Conservation (phyloP, 257 asterid species). For the Cordia subcordata region DNA sequence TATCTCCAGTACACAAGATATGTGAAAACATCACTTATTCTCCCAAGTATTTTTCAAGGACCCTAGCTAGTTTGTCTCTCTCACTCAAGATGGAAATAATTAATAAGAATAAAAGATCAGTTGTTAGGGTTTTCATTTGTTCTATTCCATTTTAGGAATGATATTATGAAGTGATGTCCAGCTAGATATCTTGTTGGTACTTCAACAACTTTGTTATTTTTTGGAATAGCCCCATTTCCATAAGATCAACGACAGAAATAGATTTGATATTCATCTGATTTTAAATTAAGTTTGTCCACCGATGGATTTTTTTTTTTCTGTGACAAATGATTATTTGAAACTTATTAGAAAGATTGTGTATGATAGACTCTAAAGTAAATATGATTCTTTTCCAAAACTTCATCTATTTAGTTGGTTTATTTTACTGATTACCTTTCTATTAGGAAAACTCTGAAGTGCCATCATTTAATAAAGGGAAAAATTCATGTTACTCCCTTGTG, state of each 20-base stretch:
- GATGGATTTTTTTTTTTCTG: too few relatives aligned
- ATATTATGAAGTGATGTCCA: conserved; percentile 11
- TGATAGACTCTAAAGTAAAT: too few relatives aligned
- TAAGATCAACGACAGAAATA: neutral
- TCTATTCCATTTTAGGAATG: conserved; percentile 15
- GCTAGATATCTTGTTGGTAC: neutral
- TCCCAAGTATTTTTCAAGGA: conserved; percentile 17
- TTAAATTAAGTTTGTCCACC: too few relatives aligned
- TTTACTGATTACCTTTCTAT: too few relatives aligned
- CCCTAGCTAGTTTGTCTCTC: conserved; percentile 2
- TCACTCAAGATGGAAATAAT: neutral
- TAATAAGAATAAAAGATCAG: conserved; percentile 9
- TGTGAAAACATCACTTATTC: conserved; percentile 40
- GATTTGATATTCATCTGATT: too few relatives aligned
- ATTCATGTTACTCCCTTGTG: too few relatives aligned
- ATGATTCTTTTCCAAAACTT: too few relatives aligned
- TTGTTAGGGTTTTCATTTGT: conserved; percentile 14
- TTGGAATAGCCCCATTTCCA: neutral
- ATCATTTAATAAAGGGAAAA: too few relatives aligned
- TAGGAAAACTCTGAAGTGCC: too few relatives aligned
- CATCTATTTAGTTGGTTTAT: too few relatives aligned
- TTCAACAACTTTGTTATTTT: conserved; percentile 18
- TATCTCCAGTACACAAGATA: conserved; percentile 25
- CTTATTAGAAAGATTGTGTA: too few relatives aligned
- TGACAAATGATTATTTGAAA: too few relatives aligned